Evolutionary conservation across 176 grass and related monocot genomes (phyloP), one percentile per base, ranked within the genome.

Genomic region (Rhynchospora pubera): DNA sequence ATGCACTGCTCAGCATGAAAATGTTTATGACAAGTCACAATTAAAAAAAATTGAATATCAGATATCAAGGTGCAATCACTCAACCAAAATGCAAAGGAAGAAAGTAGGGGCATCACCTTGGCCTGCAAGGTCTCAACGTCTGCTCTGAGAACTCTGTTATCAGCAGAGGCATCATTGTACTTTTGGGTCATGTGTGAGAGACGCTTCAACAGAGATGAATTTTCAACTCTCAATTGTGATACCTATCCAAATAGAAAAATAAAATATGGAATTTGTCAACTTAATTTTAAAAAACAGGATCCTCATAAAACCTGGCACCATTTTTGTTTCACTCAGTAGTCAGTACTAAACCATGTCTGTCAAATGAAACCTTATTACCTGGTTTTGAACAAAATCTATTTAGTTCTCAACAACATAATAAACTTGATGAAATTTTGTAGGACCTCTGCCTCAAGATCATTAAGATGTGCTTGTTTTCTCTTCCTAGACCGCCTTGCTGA

Each of bases 401-500:
- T 51, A 51, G 48, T 51, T 51, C 48, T 51, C 48, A 11, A 51
- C 10, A 34, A 34, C n/a, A 79, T 77, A 81, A 83, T 90, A 74
- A 89, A 76, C 5, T 79, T 19, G 3, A 44, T n/a, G 2, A 21
- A 79, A 44, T 66, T 57, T 52, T 74, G 46, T 52, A 32, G 47
- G 32, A 97, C 94, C 94, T 97, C 84, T 63, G 85, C 73, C 80
- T 97, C 91, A 81, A 94, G 64, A 11, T 97, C 91, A 6, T 64
- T 83, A n/a, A 92, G 39, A 79, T 97, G 91, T 28, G 80, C 85
- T 91, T 97, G 94, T 82, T 94, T 97, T 66, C 94, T 94, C 72
- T 86, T 94, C 68, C 94, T 88, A 71, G 94, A 97, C 63, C 92
- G 90, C 76, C 92, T 92, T 82, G 90, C 94, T 58, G 94, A 97